Conservation (phyloP, 164 flowering plant genomes). For the Magnolia officinalis region DNA sequence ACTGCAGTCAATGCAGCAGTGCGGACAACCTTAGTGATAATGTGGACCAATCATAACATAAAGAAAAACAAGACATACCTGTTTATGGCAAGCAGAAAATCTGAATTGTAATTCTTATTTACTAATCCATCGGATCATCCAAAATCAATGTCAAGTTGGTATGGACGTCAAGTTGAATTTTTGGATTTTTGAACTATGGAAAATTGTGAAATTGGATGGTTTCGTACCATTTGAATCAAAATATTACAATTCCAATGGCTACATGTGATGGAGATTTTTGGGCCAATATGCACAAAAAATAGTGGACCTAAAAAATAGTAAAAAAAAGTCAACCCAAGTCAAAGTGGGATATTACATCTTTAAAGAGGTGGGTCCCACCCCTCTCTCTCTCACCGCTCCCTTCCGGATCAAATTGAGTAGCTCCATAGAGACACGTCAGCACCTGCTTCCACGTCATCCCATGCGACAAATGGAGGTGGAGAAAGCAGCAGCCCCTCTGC, state of each 20-base stretch:
- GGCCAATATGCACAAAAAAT: background rate
- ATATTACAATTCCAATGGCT: background rate
- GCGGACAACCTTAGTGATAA: no score
- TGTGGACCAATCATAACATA: no score
- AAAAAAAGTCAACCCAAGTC: background rate
- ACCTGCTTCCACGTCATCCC: background rate
- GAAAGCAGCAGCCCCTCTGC: slow-evolving; percentile 38
- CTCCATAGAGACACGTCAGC: background rate
- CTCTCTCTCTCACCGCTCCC: background rate
- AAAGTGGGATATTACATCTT: background rate
- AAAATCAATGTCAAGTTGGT: no score
- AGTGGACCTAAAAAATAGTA: background rate
- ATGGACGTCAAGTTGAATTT: no score
- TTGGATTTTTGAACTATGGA: background rate
- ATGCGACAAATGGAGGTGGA: slow-evolving; percentile 23
- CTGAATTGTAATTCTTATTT: no score
- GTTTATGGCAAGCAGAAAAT: no score
- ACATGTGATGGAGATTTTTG: background rate
- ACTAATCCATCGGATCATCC: no score
- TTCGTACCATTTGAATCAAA: background rate
- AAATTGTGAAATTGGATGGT: background rate
- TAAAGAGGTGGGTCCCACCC: background rate
- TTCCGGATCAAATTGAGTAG: background rate
- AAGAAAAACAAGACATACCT: no score
- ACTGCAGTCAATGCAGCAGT: no score